Percentiles rank a stretch among this genome's conserved stretches.
Evolutionary conservation across 495 filamentous ascomycete species (phyloP).

Genomic region (Aspergillus hancockii): DNA sequence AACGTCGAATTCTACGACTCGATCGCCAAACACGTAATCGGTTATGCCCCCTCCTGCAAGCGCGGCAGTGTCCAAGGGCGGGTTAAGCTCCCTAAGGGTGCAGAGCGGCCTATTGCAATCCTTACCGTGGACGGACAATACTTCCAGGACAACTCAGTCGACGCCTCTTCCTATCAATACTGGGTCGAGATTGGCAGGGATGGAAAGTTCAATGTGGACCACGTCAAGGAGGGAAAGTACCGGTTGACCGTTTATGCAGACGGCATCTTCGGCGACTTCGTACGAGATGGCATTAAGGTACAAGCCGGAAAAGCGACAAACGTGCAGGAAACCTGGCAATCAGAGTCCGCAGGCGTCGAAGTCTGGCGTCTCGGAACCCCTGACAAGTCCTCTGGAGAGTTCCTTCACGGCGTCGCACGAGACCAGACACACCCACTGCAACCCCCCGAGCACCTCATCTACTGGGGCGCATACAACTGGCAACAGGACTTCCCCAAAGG

Average conservation of each 20-base stretch:
- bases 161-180: constrained; percentile 53
- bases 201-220: constrained; percentile 48
- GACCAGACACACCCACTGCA: constrained; percentile 46
- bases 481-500: constrained; percentile 52
- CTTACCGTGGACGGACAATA: constrained; percentile 52
- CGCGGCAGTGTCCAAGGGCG: constrained; percentile 44
- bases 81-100: constrained; percentile 46
- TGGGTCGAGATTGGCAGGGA: constrained; percentile 51
- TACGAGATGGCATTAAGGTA: constrained; percentile 43
- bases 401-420: constrained; percentile 47
- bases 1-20: constrained; percentile 57
- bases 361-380: constrained; percentile 58
- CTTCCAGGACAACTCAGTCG: constrained; percentile 58
- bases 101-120: constrained; percentile 49
- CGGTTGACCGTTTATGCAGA: constrained; percentile 59
- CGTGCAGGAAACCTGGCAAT: constrained; percentile 39
- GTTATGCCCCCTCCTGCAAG: constrained; percentile 47
- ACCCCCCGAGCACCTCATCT: constrained; percentile 53
- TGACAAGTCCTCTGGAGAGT: constrained; percentile 57
- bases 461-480: constrained; percentile 59
- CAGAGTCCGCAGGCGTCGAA: constrained; percentile 52
- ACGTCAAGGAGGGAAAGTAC: constrained; percentile 53
- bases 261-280: constrained; percentile 55
- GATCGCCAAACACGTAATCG: constrained; percentile 54
- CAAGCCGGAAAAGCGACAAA: constrained; percentile 32